A percentile compares a stretch with the other conserved stretches of the same genome.
Evolutionary conservation across 1,139 yeast genomes (phyloP).

Genomic region (Arxiozyma telluris): DNA sequence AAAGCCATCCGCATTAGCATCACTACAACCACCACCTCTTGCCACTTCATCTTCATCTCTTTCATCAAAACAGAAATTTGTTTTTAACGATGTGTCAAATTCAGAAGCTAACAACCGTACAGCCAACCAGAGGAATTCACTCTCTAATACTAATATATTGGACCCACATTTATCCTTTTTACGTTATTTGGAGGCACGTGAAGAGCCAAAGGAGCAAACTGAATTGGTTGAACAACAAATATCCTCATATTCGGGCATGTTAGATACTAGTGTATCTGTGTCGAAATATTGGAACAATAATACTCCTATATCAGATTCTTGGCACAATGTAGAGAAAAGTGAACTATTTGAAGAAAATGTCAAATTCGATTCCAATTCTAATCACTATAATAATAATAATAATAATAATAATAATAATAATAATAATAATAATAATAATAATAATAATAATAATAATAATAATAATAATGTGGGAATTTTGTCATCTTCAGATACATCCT

Average conservation of each 20-base stretch:
- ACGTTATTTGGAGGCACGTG: conserved; percentile 15
- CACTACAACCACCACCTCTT: not conserved
- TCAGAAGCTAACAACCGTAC: not conserved
- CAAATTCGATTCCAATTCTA: conserved; percentile 10
- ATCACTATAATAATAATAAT: not conserved
- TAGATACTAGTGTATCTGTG: not conserved
- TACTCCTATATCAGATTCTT: conserved; percentile 19
- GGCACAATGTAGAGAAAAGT: conserved; percentile 22
- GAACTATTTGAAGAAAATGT: not conserved
- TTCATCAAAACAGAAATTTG: not conserved
- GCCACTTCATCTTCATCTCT: not conserved
- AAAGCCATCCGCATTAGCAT: not conserved
- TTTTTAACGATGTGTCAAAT: not conserved
- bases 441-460: not conserved
- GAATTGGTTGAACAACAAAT: not conserved
- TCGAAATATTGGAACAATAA: not conserved
- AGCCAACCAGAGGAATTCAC: not conserved
- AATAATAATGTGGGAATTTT: conserved; percentile 16
- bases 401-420: not conserved
- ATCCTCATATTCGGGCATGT: not conserved
- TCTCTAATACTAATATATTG: conserved; percentile 12
- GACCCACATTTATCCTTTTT: conserved; percentile 28
- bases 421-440: conserved; percentile 3
- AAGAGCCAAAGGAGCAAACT: not conserved
- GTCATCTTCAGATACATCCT: conserved; percentile 28